Evolutionary conservation across 495 filamentous ascomycete genomes (phyloP).

Genomic region (Penicillium lagena): DNA sequence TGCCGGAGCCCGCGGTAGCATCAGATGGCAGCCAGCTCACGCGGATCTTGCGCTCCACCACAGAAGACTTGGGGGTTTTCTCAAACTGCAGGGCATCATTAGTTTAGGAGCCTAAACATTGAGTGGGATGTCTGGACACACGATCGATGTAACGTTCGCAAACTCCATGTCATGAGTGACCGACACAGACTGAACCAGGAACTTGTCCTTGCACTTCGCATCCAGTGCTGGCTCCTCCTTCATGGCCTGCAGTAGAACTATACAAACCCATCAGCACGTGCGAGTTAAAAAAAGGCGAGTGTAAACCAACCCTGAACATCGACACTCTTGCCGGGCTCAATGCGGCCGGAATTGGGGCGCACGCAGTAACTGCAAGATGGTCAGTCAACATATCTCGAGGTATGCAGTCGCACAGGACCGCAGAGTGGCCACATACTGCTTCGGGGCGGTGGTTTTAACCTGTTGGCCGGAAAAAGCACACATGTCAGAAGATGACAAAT

Average conservation of each 20-base stretch:
- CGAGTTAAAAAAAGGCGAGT: not conserved
- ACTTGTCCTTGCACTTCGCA: conserved; percentile 93
- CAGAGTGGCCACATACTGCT: conserved; percentile 65
- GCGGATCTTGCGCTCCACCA: conserved; percentile 95
- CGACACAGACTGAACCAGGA: conserved; percentile 88
- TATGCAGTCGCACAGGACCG: not conserved
- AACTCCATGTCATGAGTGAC: conserved; percentile 82
- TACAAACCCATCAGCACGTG: conserved; percentile 8
- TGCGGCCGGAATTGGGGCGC: conserved; percentile 91
- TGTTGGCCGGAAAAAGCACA: conserved; percentile 24
- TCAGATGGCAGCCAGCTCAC: conserved; percentile 71
- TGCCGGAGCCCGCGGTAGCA: conserved; percentile 25
- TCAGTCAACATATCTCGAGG: conserved; percentile 15
- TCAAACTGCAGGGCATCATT: conserved; percentile 46
- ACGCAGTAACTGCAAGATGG: conserved; percentile 78
- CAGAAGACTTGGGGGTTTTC: conserved; percentile 63
- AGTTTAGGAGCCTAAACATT: conserved; percentile 1
- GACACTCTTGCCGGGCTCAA: conserved; percentile 79
- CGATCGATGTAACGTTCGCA: conserved; percentile 69
- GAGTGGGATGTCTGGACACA: conserved; percentile 34
- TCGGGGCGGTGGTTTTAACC: conserved; percentile 99
- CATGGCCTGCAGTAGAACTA: conserved; percentile 95
- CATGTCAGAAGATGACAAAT: conserved; percentile 16
- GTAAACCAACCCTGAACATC: conserved; percentile 77
- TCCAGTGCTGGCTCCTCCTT: conserved; percentile 84